Conservation (phyloP, 2,329 filamentous ascomycete genomes). For the Pseudocercospora fijiensis region DNA sequence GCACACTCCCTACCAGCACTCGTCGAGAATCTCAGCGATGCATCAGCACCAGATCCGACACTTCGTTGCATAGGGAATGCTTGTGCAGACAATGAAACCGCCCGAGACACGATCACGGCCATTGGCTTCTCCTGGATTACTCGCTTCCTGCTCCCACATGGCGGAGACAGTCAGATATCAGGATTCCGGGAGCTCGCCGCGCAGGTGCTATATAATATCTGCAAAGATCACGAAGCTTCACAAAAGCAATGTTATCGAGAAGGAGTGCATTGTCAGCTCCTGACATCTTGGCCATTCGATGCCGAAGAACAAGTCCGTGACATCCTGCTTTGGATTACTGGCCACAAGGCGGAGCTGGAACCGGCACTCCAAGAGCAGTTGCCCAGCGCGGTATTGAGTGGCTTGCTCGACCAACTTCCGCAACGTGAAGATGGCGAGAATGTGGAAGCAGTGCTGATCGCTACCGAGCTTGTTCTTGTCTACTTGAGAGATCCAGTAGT, state of each 20-base stretch:
- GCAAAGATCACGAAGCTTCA: conserved; percentile 37
- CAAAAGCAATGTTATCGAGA: conserved; percentile 29
- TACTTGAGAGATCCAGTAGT: conserved; percentile 30
- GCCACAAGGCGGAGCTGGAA: conserved; percentile 24
- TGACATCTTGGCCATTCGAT: background rate
- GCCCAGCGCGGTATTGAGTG: conserved; percentile 15
- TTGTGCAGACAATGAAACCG: conserved; percentile 34
- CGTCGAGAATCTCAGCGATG: conserved; percentile 3
- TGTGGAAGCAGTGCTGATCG: conserved; percentile 28
- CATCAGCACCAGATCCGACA: conserved; percentile 16
- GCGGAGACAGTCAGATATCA: background rate
- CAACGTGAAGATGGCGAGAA: conserved; percentile 15
- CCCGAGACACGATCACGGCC: conserved; percentile 26
- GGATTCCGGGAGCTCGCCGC: conserved; percentile 30
- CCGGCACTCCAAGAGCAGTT: conserved; percentile 11
- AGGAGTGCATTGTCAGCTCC: conserved; percentile 22
- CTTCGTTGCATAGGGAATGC: conserved; percentile 38
- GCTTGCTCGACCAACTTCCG: conserved; percentile 19
- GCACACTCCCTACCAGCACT: background rate
- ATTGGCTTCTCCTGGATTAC: conserved; percentile 29
- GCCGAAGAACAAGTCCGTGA: background rate
- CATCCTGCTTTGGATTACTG: conserved; percentile 29
- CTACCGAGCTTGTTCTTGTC: conserved; percentile 29
- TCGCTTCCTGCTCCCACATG: conserved; percentile 17
- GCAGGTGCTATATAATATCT: conserved; percentile 48